Percentiles rank a stretch among this genome's conserved stretches.
These are phyloP conservation scores for Tuber calosporum DNA, from an alignment of 495 filamentous ascomycete genomes.

Conservation along the genomic window DNA sequence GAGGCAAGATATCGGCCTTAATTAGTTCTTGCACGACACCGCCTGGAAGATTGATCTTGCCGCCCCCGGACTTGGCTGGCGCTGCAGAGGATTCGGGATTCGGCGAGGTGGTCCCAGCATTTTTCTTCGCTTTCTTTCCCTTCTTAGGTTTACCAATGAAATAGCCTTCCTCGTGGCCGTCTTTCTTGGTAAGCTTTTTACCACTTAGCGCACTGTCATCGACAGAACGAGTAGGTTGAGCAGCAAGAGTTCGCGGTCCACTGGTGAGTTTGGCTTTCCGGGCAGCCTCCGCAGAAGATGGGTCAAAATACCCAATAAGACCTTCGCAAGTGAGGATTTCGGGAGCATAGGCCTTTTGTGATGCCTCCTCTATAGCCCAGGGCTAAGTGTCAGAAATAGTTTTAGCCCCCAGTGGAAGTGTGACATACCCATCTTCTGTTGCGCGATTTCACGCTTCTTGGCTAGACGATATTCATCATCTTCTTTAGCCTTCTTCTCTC, in stretches of 20 bases:
- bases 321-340: constrained; percentile 81
- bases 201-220: constrained; percentile 73
- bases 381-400: background rate
- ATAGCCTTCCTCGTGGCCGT: constrained; percentile 80
- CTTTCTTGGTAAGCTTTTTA: constrained; percentile 66
- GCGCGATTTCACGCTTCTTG: constrained; percentile 73
- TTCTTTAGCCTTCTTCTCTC: constrained; percentile 70
- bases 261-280: constrained; percentile 59
- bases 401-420: background rate
- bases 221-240: constrained; percentile 71
- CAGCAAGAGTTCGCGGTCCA: constrained; percentile 61
- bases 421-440: constrained; percentile 54
- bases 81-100: constrained; percentile 45
- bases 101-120: constrained; percentile 50
- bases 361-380: constrained; percentile 69
- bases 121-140: constrained; percentile 86
- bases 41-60: constrained; percentile 78
- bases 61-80: constrained; percentile 45
- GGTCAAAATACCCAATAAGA: constrained; percentile 85
- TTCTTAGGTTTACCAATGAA: constrained; percentile 72
- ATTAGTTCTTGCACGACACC: constrained; percentile 83
- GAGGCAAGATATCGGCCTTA: constrained; percentile 75
- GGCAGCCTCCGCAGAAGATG: constrained; percentile 58
- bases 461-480: constrained; percentile 65
- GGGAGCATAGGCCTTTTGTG: constrained; percentile 75